Percentiles rank a stretch among this genome's conserved stretches.
phyloP scores from a whole-genome alignment of 352 stramenopile species.

The Phytophthora litchii region DNA sequence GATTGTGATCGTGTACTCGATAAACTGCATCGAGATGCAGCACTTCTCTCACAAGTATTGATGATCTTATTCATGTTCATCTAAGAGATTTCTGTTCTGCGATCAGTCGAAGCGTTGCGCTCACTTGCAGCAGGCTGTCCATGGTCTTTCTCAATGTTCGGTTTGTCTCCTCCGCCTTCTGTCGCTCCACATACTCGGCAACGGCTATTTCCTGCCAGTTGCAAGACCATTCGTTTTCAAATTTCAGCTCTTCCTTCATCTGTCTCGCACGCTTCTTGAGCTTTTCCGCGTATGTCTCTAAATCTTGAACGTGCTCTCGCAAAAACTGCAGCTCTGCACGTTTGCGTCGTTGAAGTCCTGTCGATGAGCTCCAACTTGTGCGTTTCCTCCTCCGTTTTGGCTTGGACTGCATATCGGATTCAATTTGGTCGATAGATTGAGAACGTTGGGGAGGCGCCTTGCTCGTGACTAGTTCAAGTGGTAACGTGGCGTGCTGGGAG shows the following conservation, averaged over 20 bases:
- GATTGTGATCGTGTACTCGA: no score
- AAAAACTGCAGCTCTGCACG: conserved; percentile 28
- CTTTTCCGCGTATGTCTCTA: conserved; percentile 22
- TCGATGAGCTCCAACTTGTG: conserved; percentile 34
- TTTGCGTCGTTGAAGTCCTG: conserved; percentile 33
- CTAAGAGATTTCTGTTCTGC: conserved; percentile 5
- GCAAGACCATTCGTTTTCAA: not conserved
- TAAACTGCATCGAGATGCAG: no score
- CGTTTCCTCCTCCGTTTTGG: conserved; percentile 27
- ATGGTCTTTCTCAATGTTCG: conserved; percentile 19
- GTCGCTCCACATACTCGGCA: conserved; percentile 18
- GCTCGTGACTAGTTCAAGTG: not conserved
- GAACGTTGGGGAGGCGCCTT: not conserved
- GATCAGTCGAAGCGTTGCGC: not conserved
- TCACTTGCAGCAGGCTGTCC: conserved; percentile 20
- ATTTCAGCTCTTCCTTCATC: not conserved
- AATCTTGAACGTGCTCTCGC: conserved; percentile 20
- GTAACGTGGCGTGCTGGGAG: not conserved
- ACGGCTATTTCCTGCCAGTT: conserved; percentile 26
- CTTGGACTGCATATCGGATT: not conserved
- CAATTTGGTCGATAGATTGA: not conserved
- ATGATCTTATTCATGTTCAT: not conserved
- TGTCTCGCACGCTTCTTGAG: conserved; percentile 17
- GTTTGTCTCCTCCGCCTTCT: conserved; percentile 31
- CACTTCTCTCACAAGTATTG: no score